Conservation (phyloP, 2,329 filamentous ascomycete genomes). For the Trichoderma atrobrunneum region DNA sequence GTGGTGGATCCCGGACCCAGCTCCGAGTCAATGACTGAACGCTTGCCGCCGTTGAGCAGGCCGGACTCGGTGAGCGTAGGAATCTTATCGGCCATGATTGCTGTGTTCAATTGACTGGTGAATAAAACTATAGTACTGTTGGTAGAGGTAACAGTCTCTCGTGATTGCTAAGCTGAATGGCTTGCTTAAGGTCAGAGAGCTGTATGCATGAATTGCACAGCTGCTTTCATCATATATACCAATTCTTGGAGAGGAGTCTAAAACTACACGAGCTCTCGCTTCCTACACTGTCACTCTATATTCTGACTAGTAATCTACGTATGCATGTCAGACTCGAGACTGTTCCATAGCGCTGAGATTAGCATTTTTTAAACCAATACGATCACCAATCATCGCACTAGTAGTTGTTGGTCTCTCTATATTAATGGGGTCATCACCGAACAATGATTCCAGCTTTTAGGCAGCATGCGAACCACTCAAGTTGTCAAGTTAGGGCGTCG, state of each 20-base stretch:
- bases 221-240: neutral
- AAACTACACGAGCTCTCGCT: neutral
- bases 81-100: constrained; percentile 7
- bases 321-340: neutral
- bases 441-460: neutral
- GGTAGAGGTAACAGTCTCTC: neutral
- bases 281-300: neutral
- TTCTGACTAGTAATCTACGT: neutral
- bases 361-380: neutral
- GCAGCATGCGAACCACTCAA: neutral
- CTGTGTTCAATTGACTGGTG: neutral
- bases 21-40: neutral
- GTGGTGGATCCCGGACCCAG: constrained; percentile 4
- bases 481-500: neutral
- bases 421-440: neutral
- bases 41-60: constrained; percentile 10
- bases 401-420: neutral
- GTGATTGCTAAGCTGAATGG: neutral
- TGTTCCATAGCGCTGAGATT: neutral
- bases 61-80: constrained; percentile 2
- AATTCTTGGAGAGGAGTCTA: neutral
- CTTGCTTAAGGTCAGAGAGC: neutral
- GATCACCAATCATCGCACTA: neutral
- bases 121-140: neutral
- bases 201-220: neutral